phyloP scores from a whole-genome alignment of 2,329 filamentous ascomycete genomes.

The Diaporthe sp. region DNA sequence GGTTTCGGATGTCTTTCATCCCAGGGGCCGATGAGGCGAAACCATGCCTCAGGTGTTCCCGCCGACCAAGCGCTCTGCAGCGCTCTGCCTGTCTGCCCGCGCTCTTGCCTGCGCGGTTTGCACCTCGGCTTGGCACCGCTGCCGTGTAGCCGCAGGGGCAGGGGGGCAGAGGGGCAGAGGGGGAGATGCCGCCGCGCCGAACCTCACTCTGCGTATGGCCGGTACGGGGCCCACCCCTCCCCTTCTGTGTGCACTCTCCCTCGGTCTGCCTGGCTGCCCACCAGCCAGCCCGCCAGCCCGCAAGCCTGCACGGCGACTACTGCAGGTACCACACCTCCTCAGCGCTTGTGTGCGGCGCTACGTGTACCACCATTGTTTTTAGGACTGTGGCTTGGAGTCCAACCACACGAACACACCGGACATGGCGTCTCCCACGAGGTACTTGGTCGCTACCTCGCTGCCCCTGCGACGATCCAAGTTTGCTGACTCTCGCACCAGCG shows the following conservation, averaged over 20 bases:
- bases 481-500: slow-evolving; percentile 22
- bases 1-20: slow-evolving; percentile 48
- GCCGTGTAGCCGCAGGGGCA: slow-evolving; percentile 19
- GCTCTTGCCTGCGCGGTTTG: neutral
- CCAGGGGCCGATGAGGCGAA: slow-evolving; percentile 51
- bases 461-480: slow-evolving; percentile 30
- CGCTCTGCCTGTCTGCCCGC: neutral
- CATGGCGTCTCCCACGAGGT: neutral
- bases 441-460: slow-evolving; percentile 7
- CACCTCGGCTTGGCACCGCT: slow-evolving; percentile 1
- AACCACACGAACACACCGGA: neutral
- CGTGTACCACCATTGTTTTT: slow-evolving; percentile 16
- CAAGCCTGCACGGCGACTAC: neutral
- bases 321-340: neutral
- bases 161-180: neutral
- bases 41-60: slow-evolving; percentile 39
- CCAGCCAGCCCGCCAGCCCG: neutral
- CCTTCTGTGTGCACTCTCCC: neutral
- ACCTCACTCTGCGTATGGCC: neutral
- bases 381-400: slow-evolving; percentile 1
- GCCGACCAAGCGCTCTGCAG: slow-evolving; percentile 11
- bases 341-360: slow-evolving; percentile 20
- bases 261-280: neutral
- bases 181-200: neutral
- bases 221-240: neutral